Percentiles rank a stretch among this genome's conserved stretches.
Evolutionary conservation across 257 asterid genomes (phyloP).

Genomic region (Eucommia ulmoides): DNA sequence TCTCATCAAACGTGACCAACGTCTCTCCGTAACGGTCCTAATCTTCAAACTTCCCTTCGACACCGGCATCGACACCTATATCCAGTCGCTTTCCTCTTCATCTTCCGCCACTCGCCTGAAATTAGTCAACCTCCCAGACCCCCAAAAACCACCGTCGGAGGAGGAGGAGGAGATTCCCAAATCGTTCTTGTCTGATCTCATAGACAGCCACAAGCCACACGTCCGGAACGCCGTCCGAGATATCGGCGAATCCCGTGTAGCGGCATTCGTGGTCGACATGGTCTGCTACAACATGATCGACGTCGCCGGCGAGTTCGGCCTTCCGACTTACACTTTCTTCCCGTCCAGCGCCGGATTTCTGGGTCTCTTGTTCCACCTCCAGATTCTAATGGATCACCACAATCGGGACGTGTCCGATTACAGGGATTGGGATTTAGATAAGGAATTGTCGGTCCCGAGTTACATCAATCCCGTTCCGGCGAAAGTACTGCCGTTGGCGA

Average conservation of each 20-base stretch:
- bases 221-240: slow-evolving; percentile 9
- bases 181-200: too few species aligned
- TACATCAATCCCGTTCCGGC: slow-evolving; percentile 21
- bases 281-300: slow-evolving; percentile 21
- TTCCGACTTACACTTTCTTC: slow-evolving; percentile 19
- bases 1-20: too few species aligned
- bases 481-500: slow-evolving; percentile 17
- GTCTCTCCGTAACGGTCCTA: too few species aligned
- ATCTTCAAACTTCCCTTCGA: too few species aligned
- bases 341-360: slow-evolving; percentile 15
- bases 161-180: too few species aligned
- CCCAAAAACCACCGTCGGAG: too few species aligned
- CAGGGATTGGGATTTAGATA: slow-evolving; percentile 18
- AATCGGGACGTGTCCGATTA: slow-evolving; percentile 5
- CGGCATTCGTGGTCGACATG: slow-evolving; percentile 11
- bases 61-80: too few species aligned
- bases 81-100: too few species aligned
- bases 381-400: slow-evolving; percentile 6
- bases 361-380: slow-evolving; percentile 22
- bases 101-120: too few species aligned
- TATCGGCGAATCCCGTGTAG: slow-evolving; percentile 1
- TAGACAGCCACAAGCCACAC: slow-evolving; percentile 11
- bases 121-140: too few species aligned
- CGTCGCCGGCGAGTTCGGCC: slow-evolving; percentile 20
- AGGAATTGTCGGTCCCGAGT: slow-evolving; percentile 10